phyloP scores from a whole-genome alignment of 306 rosid species.

The Biancaea sappan region DNA sequence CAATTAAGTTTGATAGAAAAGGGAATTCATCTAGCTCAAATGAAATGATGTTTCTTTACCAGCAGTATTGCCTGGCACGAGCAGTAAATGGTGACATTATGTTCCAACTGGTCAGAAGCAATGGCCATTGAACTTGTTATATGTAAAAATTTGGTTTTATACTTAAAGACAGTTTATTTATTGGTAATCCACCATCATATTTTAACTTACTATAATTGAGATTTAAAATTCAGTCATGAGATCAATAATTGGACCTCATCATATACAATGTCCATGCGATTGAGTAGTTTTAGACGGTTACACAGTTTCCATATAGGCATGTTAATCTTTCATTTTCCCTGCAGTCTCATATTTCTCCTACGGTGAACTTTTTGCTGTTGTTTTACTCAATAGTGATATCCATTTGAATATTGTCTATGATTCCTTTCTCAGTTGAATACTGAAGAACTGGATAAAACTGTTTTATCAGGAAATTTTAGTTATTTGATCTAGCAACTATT shows the following conservation, averaged over 20 bases:
- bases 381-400: not conserved
- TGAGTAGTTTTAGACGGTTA: not conserved
- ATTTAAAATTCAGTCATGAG: not conserved
- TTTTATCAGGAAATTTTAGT: not conserved
- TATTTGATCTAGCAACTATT: slow-evolving; percentile 5
- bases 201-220: not conserved
- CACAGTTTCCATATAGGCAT: slow-evolving; percentile 15
- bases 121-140: not conserved
- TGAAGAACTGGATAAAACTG: not conserved
- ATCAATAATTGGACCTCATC: not conserved
- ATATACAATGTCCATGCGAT: not conserved
- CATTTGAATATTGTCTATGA: not conserved
- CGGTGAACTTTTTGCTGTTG: not conserved
- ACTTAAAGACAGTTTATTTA: not conserved
- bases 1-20: not conserved
- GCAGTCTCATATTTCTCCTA: not conserved
- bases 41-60: not conserved
- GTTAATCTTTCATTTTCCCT: slow-evolving; percentile 12
- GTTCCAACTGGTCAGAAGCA: not conserved
- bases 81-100: not conserved
- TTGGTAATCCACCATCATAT: not conserved
- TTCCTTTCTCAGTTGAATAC: not conserved
- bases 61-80: not conserved
- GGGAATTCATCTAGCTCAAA: not conserved
- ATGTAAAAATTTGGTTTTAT: not conserved